Evolutionary conservation across 768 basidiomycete species (phyloP).

Genomic region (Dacryopinax spathularia): DNA sequence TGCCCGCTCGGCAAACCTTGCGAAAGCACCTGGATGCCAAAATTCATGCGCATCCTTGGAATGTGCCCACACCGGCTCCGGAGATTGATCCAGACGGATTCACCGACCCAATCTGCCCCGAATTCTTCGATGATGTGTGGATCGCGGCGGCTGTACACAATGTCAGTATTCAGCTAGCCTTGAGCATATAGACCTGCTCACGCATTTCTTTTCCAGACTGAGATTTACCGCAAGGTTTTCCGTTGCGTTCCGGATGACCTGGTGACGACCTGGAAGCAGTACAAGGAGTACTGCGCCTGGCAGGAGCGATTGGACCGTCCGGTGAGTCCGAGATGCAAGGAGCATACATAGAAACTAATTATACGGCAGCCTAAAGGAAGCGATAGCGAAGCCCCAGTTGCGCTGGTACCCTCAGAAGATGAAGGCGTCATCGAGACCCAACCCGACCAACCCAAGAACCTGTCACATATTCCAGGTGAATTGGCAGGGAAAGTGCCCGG

Average conservation of each 20-base stretch:
- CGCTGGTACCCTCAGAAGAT: conserved; percentile 44
- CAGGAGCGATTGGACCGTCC: conserved; percentile 62
- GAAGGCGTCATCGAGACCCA: conserved; percentile 12
- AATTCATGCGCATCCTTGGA: conserved; percentile 42
- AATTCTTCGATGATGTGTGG: conserved; percentile 88
- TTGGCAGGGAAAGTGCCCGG: neutral
- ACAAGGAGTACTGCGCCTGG: conserved; percentile 65
- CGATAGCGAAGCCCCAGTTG: conserved; percentile 25
- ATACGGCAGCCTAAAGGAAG: conserved; percentile 22
- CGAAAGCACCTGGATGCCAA: conserved; percentile 43
- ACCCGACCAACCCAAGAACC: conserved; percentile 14
- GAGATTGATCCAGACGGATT: conserved; percentile 62
- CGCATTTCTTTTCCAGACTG: conserved; percentile 48
- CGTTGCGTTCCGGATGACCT: conserved; percentile 84
- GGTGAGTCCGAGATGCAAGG: conserved; percentile 30
- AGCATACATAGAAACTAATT: conserved; percentile 8
- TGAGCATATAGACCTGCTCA: neutral
- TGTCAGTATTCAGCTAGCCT: conserved; percentile 33
- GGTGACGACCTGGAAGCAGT: conserved; percentile 90
- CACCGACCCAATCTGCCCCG: conserved; percentile 74
- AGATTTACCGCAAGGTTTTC: conserved; percentile 91
- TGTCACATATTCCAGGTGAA: neutral
- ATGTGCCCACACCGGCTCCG: conserved; percentile 52
- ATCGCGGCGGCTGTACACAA: conserved; percentile 75
- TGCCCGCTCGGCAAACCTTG: conserved; percentile 33